Conservation (phyloP, 495 filamentous ascomycete species). For the Daldinia bambusicola region DNA sequence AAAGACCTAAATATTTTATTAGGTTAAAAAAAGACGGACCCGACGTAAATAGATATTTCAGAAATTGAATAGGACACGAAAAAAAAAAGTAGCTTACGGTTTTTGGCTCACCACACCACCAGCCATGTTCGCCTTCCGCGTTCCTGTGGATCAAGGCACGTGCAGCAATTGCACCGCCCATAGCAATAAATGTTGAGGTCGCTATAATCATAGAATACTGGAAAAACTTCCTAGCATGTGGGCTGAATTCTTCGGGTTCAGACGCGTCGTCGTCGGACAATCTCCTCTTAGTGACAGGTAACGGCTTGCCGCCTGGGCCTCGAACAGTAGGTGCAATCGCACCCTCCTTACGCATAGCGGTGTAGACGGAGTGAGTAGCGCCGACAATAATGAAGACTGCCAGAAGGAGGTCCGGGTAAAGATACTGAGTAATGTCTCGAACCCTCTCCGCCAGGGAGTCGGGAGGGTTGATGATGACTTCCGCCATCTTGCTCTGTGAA, state of each 20-base stretch:
- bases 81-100: constrained; percentile 69
- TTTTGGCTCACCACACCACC: constrained; percentile 90
- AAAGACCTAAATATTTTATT: constrained; percentile 70
- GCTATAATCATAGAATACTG: constrained; percentile 74
- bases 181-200: constrained; percentile 77
- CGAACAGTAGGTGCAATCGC: constrained; percentile 50
- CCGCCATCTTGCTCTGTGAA: constrained; percentile 48
- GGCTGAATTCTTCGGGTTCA: constrained; percentile 61
- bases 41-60: not conserved
- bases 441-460: constrained; percentile 50
- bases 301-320: constrained; percentile 84
- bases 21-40: constrained; percentile 14
- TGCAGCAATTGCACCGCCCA: constrained; percentile 76
- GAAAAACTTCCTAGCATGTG: constrained; percentile 71
- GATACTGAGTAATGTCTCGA: constrained; percentile 52
- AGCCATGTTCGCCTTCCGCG: constrained; percentile 63
- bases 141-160: constrained; percentile 69
- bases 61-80: not conserved
- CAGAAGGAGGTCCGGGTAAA: constrained; percentile 57
- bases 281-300: constrained; percentile 69
- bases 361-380: constrained; percentile 57
- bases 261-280: constrained; percentile 50
- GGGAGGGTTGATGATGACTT: constrained; percentile 45
- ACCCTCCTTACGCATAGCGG: constrained; percentile 56
- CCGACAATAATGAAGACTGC: constrained; percentile 56